Conservation (phyloP, 2,329 filamentous ascomycete genomes). For the Arthrinium phaeospermum region DNA sequence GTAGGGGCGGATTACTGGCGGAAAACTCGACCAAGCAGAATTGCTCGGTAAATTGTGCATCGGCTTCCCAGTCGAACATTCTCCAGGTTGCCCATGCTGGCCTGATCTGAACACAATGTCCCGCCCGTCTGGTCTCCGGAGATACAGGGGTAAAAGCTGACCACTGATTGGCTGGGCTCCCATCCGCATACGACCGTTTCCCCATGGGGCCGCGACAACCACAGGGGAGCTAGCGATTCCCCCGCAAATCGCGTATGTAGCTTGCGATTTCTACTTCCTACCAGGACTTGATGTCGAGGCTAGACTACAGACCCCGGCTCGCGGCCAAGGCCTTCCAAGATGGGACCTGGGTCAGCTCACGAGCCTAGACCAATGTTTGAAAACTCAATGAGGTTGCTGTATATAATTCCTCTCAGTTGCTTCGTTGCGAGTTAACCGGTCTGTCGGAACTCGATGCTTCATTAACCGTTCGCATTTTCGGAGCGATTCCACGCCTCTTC, state of each 20-base stretch:
- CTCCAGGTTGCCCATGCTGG: neutral
- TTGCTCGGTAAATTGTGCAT: neutral
- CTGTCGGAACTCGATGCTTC: neutral
- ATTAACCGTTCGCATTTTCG: neutral
- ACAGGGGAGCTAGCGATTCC: constrained; percentile 17
- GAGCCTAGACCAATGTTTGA: neutral
- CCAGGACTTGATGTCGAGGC: neutral
- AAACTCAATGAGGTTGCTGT: neutral
- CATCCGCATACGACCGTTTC: neutral
- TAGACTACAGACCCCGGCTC: neutral
- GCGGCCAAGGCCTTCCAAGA: neutral
- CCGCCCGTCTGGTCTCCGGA: neutral
- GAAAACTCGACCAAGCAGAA: constrained; percentile 7
- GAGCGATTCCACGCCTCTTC: neutral
- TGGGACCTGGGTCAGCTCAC: neutral
- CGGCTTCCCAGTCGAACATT: neutral
- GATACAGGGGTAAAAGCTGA: neutral
- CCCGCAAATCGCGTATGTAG: constrained; percentile 20
- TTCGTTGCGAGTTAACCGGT: neutral
- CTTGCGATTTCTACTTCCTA: constrained; percentile 20
- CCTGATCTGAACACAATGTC: neutral
- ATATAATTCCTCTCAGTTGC: neutral
- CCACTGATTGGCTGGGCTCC: neutral
- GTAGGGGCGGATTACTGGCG: constrained; percentile 21
- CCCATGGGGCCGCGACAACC: constrained; percentile 15